A percentile compares a stretch with the other conserved stretches of the same genome.
phyloP scores from a whole-genome alignment of 2,329 filamentous ascomycete genomes.

The Curvularia spicifera region DNA sequence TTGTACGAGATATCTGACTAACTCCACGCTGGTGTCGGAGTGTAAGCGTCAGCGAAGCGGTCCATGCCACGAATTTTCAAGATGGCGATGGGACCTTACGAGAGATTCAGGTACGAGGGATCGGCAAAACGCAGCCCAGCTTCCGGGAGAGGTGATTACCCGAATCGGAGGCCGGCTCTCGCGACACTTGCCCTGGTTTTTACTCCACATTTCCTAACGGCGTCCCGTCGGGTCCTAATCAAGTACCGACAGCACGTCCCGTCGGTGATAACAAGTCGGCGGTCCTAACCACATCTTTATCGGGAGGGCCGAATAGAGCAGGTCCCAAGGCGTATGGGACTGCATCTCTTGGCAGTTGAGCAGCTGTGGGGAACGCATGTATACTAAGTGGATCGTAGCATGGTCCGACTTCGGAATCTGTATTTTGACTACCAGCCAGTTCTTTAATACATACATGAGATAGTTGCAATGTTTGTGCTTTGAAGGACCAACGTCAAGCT shows the following conservation, averaged over 20 bases:
- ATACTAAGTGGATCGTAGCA: background rate
- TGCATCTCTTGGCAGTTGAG: background rate
- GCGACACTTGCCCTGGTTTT: slow-evolving; percentile 3
- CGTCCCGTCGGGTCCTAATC: background rate
- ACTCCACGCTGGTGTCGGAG: background rate
- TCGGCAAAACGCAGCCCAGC: background rate
- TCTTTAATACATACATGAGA: background rate
- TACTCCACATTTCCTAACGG: slow-evolving; percentile 2
- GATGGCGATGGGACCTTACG: background rate
- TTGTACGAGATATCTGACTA: background rate
- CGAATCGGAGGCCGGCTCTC: background rate
- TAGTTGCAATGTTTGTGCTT: background rate
- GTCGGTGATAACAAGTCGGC: slow-evolving; percentile 1
- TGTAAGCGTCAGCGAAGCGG: background rate
- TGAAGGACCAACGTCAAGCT: background rate
- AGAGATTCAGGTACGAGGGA: background rate
- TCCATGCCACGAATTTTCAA: background rate
- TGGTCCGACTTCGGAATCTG: slow-evolving; percentile 10
- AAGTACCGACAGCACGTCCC: background rate
- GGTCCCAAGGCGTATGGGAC: slow-evolving; percentile 9
- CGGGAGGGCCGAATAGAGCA: slow-evolving; percentile 7
- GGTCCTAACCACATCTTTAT: background rate
- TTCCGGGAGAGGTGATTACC: background rate
- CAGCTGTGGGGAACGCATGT: slow-evolving; percentile 1
- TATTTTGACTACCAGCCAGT: background rate